phyloP scores from a whole-genome alignment of 2,329 filamentous ascomycete genomes.

The Fusarium falciforme region DNA sequence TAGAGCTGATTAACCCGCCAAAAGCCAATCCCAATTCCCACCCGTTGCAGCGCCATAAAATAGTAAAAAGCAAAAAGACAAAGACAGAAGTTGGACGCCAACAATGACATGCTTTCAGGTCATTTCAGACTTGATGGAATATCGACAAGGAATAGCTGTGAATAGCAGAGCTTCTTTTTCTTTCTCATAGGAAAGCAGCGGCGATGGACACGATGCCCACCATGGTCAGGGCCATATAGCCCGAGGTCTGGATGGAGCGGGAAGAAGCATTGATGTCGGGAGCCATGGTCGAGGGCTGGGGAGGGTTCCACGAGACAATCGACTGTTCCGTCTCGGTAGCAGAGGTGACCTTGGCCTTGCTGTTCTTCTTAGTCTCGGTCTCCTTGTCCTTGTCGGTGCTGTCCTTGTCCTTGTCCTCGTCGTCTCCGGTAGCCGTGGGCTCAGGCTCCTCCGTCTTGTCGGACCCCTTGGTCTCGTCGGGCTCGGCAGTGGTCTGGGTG shows the following conservation, averaged over 20 bases:
- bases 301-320: conserved; percentile 36
- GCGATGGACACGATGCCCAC: conserved; percentile 40
- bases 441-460: conserved; percentile 18
- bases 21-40: conserved; percentile 19
- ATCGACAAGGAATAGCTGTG: neutral
- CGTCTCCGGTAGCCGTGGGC: conserved; percentile 20
- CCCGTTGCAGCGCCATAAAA: conserved; percentile 30
- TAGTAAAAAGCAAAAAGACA: conserved; percentile 9
- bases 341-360: conserved; percentile 21
- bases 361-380: neutral
- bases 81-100: neutral
- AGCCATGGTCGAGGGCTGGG: conserved; percentile 31
- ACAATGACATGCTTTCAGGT: conserved; percentile 7
- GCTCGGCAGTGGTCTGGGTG: conserved; percentile 26
- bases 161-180: neutral
- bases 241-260: conserved; percentile 33
- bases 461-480: conserved; percentile 9
- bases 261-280: conserved; percentile 37
- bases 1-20: conserved; percentile 16
- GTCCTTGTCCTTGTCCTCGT: conserved; percentile 5
- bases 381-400: conserved; percentile 11
- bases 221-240: conserved; percentile 37
- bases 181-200: neutral
- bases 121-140: neutral
- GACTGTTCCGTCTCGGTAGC: conserved; percentile 20